Percentiles rank a stretch among this genome's conserved stretches.
Evolutionary conservation across 352 stramenopile species (phyloP).

Genomic region (Stephanocyclus meneghinianus): DNA sequence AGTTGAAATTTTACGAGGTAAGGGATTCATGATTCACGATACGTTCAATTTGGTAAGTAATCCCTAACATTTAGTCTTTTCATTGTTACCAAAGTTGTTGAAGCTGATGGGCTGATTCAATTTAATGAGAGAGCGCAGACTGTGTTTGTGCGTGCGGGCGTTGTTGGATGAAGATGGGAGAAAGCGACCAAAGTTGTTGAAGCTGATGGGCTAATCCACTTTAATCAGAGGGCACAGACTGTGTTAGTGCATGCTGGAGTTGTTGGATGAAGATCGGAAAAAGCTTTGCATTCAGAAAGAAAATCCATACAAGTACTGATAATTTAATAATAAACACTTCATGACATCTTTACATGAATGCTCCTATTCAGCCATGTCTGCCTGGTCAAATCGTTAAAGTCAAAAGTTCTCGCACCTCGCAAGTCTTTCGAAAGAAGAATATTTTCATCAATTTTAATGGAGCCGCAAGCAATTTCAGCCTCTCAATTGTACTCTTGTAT

Average conservation of each 20-base stretch:
- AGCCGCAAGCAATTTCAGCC: too few relatives aligned
- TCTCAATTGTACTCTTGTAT: too few relatives aligned
- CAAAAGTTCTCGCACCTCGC: too few relatives aligned
- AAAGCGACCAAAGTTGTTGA: conserved; percentile 78
- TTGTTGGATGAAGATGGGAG: too few relatives aligned
- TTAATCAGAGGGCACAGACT: conserved; percentile 88
- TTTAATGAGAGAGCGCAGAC: conserved; percentile 88
- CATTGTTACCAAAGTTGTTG: conserved; percentile 67
- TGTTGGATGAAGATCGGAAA: conserved; percentile 17
- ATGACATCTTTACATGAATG: too few relatives aligned
- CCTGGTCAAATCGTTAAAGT: too few relatives aligned
- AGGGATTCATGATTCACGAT: neutral
- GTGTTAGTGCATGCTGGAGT: conserved; percentile 74
- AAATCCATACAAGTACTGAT: neutral
- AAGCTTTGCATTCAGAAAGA: neutral
- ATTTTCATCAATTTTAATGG: too few relatives aligned
- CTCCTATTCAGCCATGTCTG: too few relatives aligned
- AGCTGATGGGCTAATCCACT: conserved; percentile 89
- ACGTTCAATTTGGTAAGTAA: neutral
- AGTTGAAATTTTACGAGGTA: conserved; percentile 84
- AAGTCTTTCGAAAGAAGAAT: too few relatives aligned
- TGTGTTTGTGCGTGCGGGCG: conserved; percentile 66
- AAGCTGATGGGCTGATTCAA: conserved; percentile 90
- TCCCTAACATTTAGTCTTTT: neutral
- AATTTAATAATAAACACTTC: neutral